phyloP scores from a whole-genome alignment of 768 basidiomycete genomes.

The Stropharia rugosoannulata region DNA sequence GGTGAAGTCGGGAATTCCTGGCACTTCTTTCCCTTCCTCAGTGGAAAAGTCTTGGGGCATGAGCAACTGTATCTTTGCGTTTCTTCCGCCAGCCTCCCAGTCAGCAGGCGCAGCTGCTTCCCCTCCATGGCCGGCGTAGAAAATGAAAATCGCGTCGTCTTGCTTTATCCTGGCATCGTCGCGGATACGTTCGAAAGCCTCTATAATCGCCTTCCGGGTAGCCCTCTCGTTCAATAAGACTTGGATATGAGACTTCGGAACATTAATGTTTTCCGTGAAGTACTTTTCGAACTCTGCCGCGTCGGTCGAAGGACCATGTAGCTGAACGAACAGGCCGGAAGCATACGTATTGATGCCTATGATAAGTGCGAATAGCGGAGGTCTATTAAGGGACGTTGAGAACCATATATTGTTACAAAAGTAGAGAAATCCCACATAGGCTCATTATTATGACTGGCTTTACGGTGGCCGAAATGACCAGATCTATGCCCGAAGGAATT shows the following conservation, averaged over 20 bases:
- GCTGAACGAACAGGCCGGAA: not conserved
- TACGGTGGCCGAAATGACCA: too few relatives aligned
- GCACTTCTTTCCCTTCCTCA: not conserved
- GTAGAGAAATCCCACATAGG: too few relatives aligned
- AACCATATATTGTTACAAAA: too few relatives aligned
- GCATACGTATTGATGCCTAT: not conserved
- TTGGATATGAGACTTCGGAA: constrained; percentile 1
- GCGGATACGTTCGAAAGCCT: constrained; percentile 2
- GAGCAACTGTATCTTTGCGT: constrained; percentile 2
- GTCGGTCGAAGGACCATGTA: constrained; percentile 6
- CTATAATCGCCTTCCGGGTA: constrained; percentile 6
- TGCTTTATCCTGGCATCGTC: not conserved
- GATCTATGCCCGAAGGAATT: too few relatives aligned
- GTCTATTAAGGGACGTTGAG: too few relatives aligned
- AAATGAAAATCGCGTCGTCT: constrained; percentile 11
- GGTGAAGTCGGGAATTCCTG: constrained; percentile 12
- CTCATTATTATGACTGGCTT: too few relatives aligned
- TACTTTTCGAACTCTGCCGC: constrained; percentile 1
- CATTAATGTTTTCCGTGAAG: not conserved
- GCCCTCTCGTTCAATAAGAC: constrained; percentile 3
- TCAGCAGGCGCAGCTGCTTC: not conserved
- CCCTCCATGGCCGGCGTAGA: constrained; percentile 12
- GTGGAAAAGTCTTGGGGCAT: constrained; percentile 6
- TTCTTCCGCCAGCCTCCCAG: not conserved
- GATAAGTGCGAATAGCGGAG: not conserved